Percentiles rank a stretch among this genome's conserved stretches.
Conservation (phyloP, 179 eudicot species). For the Beta macrorhiza region DNA sequence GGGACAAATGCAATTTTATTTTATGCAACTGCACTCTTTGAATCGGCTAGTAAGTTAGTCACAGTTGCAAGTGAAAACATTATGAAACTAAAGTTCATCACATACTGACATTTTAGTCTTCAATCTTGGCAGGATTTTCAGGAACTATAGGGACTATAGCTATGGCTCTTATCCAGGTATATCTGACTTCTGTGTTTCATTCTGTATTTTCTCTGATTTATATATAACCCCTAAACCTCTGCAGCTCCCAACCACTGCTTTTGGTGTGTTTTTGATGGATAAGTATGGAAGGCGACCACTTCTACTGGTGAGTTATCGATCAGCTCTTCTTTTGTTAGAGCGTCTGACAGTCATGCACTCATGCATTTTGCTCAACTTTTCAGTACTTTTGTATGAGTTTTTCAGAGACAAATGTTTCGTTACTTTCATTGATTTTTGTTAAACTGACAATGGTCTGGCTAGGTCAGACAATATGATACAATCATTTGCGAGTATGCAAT, state of each 20-base stretch:
- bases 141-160: constrained; percentile 31
- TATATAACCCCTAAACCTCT: constrained; percentile 1
- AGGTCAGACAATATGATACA: no score
- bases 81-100: not conserved
- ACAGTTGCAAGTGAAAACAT: not conserved
- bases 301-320: constrained; percentile 33
- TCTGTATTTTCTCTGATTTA: not conserved
- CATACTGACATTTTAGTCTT: not conserved
- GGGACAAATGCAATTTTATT: constrained; percentile 35
- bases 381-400: no score
- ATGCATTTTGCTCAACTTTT: no score
- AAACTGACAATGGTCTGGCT: no score
- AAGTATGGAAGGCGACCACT: constrained; percentile 50
- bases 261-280: constrained; percentile 46
- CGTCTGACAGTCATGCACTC: no score
- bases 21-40: constrained; percentile 45
- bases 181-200: constrained; percentile 1
- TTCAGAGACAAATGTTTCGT: no score
- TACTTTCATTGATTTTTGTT: no score
- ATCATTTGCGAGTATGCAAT: not conserved
- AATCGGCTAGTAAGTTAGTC: constrained; percentile 39
- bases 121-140: constrained; percentile 31
- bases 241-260: constrained; percentile 38
- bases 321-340: no score
- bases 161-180: constrained; percentile 43